A percentile compares a stretch with the other conserved stretches of the same genome.
Conservation (phyloP, 805 yeast genomes). For the Jamesozyma spencerorum region DNA sequence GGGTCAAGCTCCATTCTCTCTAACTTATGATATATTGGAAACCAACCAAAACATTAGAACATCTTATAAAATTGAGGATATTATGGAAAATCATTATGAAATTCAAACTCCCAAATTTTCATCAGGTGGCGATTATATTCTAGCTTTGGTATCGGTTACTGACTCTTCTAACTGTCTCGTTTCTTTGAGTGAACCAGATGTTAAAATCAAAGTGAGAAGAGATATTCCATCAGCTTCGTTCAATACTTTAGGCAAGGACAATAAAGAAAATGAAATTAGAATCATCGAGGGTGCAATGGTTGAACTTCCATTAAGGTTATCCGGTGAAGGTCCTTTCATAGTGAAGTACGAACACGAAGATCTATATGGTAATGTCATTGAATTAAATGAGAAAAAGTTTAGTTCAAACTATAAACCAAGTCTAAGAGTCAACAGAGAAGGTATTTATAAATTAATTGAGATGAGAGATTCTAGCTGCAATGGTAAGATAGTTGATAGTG, state of each 20-base stretch:
- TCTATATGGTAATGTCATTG: slow-evolving; percentile 21
- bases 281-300: slow-evolving; percentile 56
- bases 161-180: slow-evolving; percentile 78
- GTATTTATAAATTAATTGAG: slow-evolving; percentile 37
- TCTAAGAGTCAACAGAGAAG: slow-evolving; percentile 36
- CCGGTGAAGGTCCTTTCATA: slow-evolving; percentile 49
- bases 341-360: slow-evolving; percentile 31
- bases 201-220: slow-evolving; percentile 55
- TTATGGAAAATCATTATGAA: slow-evolving; percentile 30
- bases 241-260: slow-evolving; percentile 30
- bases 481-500: slow-evolving; percentile 35
- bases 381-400: slow-evolving; percentile 18
- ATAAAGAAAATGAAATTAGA: slow-evolving; percentile 30
- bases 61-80: slow-evolving; percentile 35
- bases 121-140: slow-evolving; percentile 64
- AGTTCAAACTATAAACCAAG: slow-evolving; percentile 25
- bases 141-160: slow-evolving; percentile 52
- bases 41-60: slow-evolving; percentile 41
- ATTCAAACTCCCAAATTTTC: slow-evolving; percentile 48
- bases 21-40: slow-evolving; percentile 61
- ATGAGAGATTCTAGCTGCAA: slow-evolving; percentile 45
- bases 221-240: slow-evolving; percentile 56
- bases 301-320: slow-evolving; percentile 48
- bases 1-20: slow-evolving; percentile 73
- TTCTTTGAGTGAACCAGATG: slow-evolving; percentile 54